Percentiles rank a stretch among this genome's conserved stretches.
These are phyloP conservation scores for Echium plantagineum DNA, from an alignment of 257 asterid genomes.

Conservation along the genomic window DNA sequence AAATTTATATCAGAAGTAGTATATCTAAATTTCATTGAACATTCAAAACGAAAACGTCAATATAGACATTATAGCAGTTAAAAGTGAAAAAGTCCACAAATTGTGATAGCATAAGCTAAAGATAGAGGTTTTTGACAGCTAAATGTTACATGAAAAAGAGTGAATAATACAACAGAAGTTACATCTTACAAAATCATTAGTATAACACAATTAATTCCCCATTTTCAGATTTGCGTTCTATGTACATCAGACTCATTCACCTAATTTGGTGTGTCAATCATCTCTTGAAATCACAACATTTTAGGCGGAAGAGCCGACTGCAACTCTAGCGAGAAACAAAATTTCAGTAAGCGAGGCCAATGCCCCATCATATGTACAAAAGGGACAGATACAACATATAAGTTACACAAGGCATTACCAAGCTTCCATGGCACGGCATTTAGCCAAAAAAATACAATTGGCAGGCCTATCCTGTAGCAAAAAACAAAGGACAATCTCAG, in stretches of 20 bases:
- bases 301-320: neutral
- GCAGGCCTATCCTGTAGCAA: neutral
- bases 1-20: no score
- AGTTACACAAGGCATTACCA: neutral
- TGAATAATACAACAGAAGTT: neutral
- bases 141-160: neutral
- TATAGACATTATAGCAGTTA: no score
- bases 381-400: neutral
- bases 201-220: neutral
- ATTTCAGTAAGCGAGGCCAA: neutral
- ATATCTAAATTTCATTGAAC: no score
- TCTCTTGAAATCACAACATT: neutral
- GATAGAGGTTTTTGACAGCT: no score
- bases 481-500: neutral
- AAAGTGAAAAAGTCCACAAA: no score
- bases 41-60: no score
- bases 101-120: no score
- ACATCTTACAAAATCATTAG: neutral
- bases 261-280: neutral
- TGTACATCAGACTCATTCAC: neutral
- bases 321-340: neutral
- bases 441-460: neutral
- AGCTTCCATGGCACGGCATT: no score
- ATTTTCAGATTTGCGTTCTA: constrained; percentile 4
- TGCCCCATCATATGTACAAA: neutral